These are phyloP conservation scores for Toxicodendron radicans DNA, from an alignment of 345 rosid species.

Conservation along the genomic window DNA sequence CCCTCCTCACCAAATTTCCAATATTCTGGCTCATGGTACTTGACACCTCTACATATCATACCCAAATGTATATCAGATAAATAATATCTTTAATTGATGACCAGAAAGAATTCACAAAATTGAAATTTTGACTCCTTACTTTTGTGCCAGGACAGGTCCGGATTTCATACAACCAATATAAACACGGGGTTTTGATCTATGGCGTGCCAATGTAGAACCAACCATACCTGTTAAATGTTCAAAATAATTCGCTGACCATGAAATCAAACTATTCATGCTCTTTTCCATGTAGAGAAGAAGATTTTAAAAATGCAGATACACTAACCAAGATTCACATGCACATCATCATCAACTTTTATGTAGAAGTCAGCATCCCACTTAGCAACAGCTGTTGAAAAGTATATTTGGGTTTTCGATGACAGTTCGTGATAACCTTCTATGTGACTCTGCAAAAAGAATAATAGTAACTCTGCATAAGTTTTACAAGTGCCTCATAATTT, in stretches of 20 bases:
- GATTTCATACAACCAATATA: conserved; percentile 99
- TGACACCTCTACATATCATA: conserved; percentile 60
- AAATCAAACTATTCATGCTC: background rate
- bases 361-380: conserved; percentile 87
- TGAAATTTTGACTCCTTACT: conserved; percentile 44
- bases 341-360: conserved; percentile 77
- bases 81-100: background rate
- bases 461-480: conserved; percentile 9
- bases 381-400: conserved; percentile 64
- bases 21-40: conserved; percentile 91
- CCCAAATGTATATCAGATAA: conserved; percentile 7
- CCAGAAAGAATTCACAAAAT: background rate
- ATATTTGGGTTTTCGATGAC: conserved; percentile 69
- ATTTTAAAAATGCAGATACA: conserved; percentile 16
- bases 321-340: conserved; percentile 92
- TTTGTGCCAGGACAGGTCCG: conserved; percentile 88
- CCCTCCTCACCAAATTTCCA: conserved; percentile 99
- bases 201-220: conserved; percentile 79
- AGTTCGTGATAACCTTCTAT: conserved; percentile 75
- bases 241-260: conserved; percentile 18
- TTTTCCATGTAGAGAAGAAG: conserved; percentile 14
- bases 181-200: conserved; percentile 70
- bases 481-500: background rate
- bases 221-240: conserved; percentile 54
- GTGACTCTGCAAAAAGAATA: conserved; percentile 57